Percentiles rank a stretch among this genome's conserved stretches.
Evolutionary conservation across 208 protist species (phyloP).

Genomic region (Tritrichomonas foetus): DNA sequence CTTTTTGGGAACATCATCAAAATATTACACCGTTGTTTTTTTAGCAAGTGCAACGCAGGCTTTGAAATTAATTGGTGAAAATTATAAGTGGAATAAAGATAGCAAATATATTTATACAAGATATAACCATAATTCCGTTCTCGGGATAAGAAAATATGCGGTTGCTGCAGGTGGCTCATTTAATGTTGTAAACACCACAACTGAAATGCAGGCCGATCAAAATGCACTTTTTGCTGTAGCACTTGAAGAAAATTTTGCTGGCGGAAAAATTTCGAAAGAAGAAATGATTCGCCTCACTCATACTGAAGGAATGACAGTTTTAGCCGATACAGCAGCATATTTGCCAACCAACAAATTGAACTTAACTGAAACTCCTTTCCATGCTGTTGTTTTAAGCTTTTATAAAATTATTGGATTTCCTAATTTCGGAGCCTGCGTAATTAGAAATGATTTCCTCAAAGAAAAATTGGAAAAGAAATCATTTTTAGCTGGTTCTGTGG

Average conservation of each 20-base stretch:
- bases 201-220: neutral
- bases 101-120: slow-evolving; percentile 25
- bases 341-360: slow-evolving; percentile 41
- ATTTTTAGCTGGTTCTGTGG: neutral
- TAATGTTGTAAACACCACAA: neutral
- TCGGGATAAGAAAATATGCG: slow-evolving; percentile 40
- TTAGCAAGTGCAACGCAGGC: slow-evolving; percentile 42
- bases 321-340: slow-evolving; percentile 39
- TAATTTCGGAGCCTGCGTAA: neutral
- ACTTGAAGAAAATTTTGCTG: slow-evolving; percentile 44
- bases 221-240: slow-evolving; percentile 10
- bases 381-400: slow-evolving; percentile 39
- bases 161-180: slow-evolving; percentile 35
- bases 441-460: neutral
- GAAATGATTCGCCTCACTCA: neutral
- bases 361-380: neutral
- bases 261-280: neutral
- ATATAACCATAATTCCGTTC: slow-evolving; percentile 45
- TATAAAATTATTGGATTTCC: slow-evolving; percentile 45
- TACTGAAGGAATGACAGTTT: neutral
- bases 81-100: slow-evolving; percentile 22
- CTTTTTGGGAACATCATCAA: neutral
- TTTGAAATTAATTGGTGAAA: slow-evolving; percentile 38
- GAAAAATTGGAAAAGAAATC: neutral
- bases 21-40: slow-evolving; percentile 38